A percentile compares a stretch with the other conserved stretches of the same genome.
Evolutionary conservation across 352 stramenopile species (phyloP).

Genomic region (Halophytophthora batemanensis): DNA sequence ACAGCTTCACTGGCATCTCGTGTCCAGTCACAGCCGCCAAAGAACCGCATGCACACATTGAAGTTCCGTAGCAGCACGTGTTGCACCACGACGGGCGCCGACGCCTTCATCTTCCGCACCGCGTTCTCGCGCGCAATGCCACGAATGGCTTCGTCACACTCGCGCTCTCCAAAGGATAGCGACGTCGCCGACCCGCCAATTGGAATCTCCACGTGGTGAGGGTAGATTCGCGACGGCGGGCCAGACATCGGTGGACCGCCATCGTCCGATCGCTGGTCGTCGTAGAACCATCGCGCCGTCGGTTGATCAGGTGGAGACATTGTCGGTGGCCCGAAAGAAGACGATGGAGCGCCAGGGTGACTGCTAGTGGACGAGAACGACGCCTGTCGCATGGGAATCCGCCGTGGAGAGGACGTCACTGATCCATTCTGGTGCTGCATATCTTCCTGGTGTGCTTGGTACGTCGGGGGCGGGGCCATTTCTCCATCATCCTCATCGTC

Average conservation of each 20-base stretch:
- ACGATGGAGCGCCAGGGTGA: slow-evolving; percentile 30
- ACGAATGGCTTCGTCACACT: slow-evolving; percentile 70
- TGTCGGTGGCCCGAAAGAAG: slow-evolving; percentile 39
- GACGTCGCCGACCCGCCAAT: slow-evolving; percentile 78
- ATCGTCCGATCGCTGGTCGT: slow-evolving; percentile 40
- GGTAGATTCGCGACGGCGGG: slow-evolving; percentile 74
- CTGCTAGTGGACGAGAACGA: slow-evolving; percentile 66
- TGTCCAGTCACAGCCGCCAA: slow-evolving; percentile 81
- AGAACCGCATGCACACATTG: slow-evolving; percentile 87
- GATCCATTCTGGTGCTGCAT: slow-evolving; percentile 8
- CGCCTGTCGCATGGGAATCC: slow-evolving; percentile 38
- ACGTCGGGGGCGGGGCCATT: not conserved
- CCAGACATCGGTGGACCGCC: slow-evolving; percentile 32
- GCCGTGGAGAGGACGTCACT: slow-evolving; percentile 39
- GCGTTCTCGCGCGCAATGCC: slow-evolving; percentile 65
- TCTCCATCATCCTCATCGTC: slow-evolving; percentile 16
- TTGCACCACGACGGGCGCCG: slow-evolving; percentile 62
- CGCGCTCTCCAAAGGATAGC: slow-evolving; percentile 83
- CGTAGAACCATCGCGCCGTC: slow-evolving; percentile 80
- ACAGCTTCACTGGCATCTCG: slow-evolving; percentile 46
- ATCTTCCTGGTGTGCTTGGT: slow-evolving; percentile 1
- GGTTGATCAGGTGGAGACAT: slow-evolving; percentile 67
- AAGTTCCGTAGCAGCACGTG: slow-evolving; percentile 86
- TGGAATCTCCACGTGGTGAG: slow-evolving; percentile 85
- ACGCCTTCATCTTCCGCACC: slow-evolving; percentile 38